Evolutionary conservation across 768 basidiomycete genomes (phyloP).

Genomic region (Tulasnella sp.): DNA sequence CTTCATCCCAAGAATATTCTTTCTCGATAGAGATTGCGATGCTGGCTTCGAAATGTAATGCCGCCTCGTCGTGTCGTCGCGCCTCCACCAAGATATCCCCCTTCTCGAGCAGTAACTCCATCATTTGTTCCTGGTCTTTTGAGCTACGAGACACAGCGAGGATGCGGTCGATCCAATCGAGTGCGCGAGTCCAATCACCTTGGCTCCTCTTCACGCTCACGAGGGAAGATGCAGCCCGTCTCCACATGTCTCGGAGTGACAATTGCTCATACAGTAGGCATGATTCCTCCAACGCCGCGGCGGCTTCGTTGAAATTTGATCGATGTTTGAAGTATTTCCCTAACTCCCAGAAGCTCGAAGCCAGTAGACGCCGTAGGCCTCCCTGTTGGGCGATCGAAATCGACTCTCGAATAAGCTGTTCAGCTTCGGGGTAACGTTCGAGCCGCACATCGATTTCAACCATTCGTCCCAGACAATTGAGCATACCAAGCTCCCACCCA

Average conservation of each 20-base stretch:
- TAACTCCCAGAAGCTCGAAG: not conserved
- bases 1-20: not conserved
- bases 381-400: not conserved
- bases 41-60: not conserved
- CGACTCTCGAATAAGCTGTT: not conserved
- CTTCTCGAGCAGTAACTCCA: not conserved
- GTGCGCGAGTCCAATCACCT: not conserved
- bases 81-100: not conserved
- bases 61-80: not conserved
- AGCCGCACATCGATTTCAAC: not conserved
- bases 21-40: not conserved
- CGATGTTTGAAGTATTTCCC: not conserved
- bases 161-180: not conserved
- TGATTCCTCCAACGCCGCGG: not conserved
- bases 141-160: not conserved
- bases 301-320: not conserved
- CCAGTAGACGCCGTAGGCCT: not conserved
- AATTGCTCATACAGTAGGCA: not conserved
- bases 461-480: not conserved
- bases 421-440: not conserved
- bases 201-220: not conserved
- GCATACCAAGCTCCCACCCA: not conserved
- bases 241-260: not conserved
- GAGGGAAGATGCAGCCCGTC: not conserved
- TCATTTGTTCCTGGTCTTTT: not conserved